Evolutionary conservation across 176 grass and related monocot genomes (phyloP).

Genomic region (Zizania latifolia): DNA sequence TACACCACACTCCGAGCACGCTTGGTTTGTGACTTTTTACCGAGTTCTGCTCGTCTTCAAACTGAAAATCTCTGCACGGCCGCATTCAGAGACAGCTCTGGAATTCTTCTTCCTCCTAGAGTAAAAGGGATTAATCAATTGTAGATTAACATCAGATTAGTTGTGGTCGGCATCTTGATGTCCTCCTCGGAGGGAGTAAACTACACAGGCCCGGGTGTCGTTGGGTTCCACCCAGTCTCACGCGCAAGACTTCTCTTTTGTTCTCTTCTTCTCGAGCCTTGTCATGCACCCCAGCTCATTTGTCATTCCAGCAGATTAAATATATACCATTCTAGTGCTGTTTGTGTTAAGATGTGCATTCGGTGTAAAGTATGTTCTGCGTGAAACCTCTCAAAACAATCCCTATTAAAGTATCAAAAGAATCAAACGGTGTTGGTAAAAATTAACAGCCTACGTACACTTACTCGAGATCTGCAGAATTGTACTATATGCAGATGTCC

Average conservation of each 20-base stretch:
- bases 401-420: background rate
- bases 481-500: constrained; percentile 1
- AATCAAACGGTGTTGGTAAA: constrained; percentile 24
- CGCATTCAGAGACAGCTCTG: background rate
- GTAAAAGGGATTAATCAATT: too few relatives aligned
- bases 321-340: background rate
- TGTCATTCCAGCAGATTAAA: background rate
- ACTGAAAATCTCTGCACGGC: background rate
- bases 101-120: background rate
- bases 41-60: background rate
- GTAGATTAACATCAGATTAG: constrained; percentile 12
- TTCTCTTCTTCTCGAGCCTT: constrained; percentile 46
- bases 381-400: constrained; percentile 27
- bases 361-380: constrained; percentile 36
- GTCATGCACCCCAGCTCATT: constrained; percentile 17
- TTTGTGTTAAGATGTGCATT: background rate
- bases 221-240: constrained; percentile 55
- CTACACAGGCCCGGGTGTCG: constrained; percentile 25
- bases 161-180: constrained; percentile 24
- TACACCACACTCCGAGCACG: constrained; percentile 3
- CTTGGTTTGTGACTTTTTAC: too few relatives aligned
- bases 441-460: background rate
- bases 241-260: constrained; percentile 71
- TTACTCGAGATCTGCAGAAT: constrained; percentile 31
- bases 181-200: constrained; percentile 41